Base-by-base conservation (phyloP, 2,329 filamentous ascomycete species). In the Penicillium sp. region DNA sequence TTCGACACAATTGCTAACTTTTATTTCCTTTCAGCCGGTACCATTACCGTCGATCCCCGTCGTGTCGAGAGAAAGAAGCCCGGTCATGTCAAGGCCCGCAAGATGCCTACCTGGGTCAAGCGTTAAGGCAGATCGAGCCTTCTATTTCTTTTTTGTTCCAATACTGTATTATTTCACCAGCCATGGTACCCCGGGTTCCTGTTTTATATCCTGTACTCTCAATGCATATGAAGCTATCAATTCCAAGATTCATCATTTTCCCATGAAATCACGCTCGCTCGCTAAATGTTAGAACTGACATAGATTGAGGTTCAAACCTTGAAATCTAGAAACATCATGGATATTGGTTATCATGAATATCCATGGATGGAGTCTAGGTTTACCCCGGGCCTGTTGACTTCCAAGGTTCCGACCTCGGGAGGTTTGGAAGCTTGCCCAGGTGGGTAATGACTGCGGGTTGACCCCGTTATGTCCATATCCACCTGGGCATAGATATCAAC, bases 51-150 rank as follows among this genome's bases (percentile, higher is more conserved):
- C 70, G 93, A 99, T 79, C 85, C 88, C 54, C 91, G 93, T 79
- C 87, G 83, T 70, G 95, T 99, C 64, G 94, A 99, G 79, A 93
- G 94, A 75, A 99, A 99, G 87, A 97, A 99, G 85, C 86, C 91
- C 54, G 95, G 94, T 65, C 91, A 91, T 70, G 77, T 96, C 79
- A 99, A 99, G 84, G 93, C 94, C 55, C 90, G 94, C 78, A 99
- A 99, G 86, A 95, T 89, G 86, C 93, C 93, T 57, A 85, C 94
- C 67, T 99, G 95, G 94, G 92, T 97, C 83, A 97, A 97, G 86
- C 81, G 85, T 73, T 87, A 63, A 75, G 52, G 49, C 14, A 43
- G 38, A 60, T 57, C 57, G 59, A 60, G 56, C 54, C 52, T 59
- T 52, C 38, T 51, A 49, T 59, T 60, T 59, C 31, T 7, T 54